These are phyloP conservation scores for Maudiozyma serrabonitensis DNA, from an alignment of 805 yeast species.

Conservation along the genomic window DNA sequence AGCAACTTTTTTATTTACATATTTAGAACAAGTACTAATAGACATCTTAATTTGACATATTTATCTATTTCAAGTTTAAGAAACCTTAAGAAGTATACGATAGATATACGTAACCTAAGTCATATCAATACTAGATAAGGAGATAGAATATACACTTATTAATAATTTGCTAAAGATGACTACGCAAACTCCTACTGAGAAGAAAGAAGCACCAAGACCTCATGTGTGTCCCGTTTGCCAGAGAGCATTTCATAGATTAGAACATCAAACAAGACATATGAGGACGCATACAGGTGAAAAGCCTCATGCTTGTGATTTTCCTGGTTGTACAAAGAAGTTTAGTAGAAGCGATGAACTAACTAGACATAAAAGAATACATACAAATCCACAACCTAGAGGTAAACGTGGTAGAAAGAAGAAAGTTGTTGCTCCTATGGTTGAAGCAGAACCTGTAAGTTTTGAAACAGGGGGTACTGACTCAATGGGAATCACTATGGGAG, in stretches of 20 bases:
- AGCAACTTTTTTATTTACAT: no score
- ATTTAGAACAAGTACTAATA: no score
- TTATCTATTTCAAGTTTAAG: no score
- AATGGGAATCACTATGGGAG: neutral
- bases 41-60: no score
- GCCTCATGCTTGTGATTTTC: constrained; percentile 67
- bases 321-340: constrained; percentile 60
- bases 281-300: constrained; percentile 77
- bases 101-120: no score
- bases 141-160: no score
- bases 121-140: no score
- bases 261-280: constrained; percentile 71
- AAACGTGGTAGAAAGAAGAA: constrained; percentile 39
- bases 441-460: neutral
- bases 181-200: neutral
- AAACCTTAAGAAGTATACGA: no score
- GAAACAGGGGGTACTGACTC: neutral
- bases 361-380: constrained; percentile 63
- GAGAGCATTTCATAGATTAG: constrained; percentile 65
- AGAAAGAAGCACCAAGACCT: constrained; percentile 37
- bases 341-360: constrained; percentile 67
- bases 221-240: constrained; percentile 67
- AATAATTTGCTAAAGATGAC: neutral
- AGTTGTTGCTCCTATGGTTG: constrained; percentile 3
- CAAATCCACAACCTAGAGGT: constrained; percentile 60